Evolutionary conservation across 2,329 filamentous ascomycete species (phyloP), one percentile per base, ranked within the genome.

Genomic region (Cladosporium oxysporum): DNA sequence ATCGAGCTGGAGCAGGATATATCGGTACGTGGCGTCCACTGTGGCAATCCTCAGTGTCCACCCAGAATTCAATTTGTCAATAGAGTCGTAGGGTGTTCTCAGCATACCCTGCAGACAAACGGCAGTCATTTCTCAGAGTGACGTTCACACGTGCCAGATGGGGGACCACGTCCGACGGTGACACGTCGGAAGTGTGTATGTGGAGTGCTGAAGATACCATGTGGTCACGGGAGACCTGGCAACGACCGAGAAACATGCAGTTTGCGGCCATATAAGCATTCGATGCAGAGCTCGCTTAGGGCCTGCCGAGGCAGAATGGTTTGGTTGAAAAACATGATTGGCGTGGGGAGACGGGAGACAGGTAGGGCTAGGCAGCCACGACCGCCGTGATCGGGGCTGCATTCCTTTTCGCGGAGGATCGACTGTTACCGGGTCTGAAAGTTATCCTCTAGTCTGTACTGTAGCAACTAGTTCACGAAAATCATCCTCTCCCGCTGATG

Each of bases 321-420:
- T 21, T n/a, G 11, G 41, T 23, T 23, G n/a, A 21, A 47, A n/a
- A 47, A 8, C 0, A 21, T 7, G 8, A 47, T 47, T 47, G 41
- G 41, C 18, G n/a, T 23, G n/a, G 41, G 41, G n/a, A 47, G n/a
- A 21, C 41, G 41, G 41, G 3, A 47, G n/a, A 47, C 41, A 47
- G 41, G 21, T 47, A 47, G 41, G 41, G 41, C 41, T 47, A 47
- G n/a, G 21, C 41, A 47, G 41, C 41, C 41, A n/a, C 21, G 8
- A 47, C 21, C 41, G 41, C 41, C 41, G 41, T 47, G 8, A 47
- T 47, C 41, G 41, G 41, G 41, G n/a, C 41, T 11, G 3, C 41
- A 1, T 21, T 55, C 52, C 50, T 55, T 55, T 55, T 7, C 26
- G 52, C 33, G 52, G 52, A 55, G 52, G 52, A 55, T 55, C 52